These are phyloP conservation scores for Rhynchosporium graminicola DNA, from an alignment of 2,329 filamentous ascomycete genomes.

Conservation along the genomic window DNA sequence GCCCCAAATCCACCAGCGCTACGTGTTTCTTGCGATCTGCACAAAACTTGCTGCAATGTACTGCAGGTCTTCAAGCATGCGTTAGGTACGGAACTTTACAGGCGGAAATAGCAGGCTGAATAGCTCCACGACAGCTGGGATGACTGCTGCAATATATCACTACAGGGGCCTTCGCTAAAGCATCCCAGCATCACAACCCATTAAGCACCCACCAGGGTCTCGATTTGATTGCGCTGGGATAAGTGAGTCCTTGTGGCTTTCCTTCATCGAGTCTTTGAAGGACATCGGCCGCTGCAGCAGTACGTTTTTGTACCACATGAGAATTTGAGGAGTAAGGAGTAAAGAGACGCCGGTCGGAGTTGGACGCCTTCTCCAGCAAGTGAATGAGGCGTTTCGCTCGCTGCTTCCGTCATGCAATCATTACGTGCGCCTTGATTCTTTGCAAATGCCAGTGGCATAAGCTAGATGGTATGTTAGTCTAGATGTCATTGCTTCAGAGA, in stretches of 20 bases:
- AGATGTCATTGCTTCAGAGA: not conserved
- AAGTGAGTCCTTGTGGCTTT: constrained; percentile 7
- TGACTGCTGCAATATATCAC: not conserved
- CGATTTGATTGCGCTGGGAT: constrained; percentile 1
- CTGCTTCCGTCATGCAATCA: not conserved
- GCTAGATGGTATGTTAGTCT: not conserved
- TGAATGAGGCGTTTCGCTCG: constrained; percentile 16
- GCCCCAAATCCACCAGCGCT: not conserved
- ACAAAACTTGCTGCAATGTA: constrained; percentile 4
- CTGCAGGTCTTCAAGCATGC: constrained; percentile 1
- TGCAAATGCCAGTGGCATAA: constrained; percentile 18
- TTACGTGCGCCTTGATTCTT: constrained; percentile 15
- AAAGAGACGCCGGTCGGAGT: constrained; percentile 18
- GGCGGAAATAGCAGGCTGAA: constrained; percentile 8
- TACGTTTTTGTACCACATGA: constrained; percentile 25
- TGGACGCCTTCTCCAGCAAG: constrained; percentile 22
- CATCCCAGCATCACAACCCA: not conserved
- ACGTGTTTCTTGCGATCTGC: not conserved
- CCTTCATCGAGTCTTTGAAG: constrained; percentile 2
- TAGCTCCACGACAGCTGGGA: not conserved
- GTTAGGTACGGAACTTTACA: not conserved
- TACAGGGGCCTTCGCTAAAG: not conserved
- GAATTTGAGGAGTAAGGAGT: not conserved
- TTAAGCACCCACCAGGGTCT: constrained; percentile 3
- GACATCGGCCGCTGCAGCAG: constrained; percentile 24